A percentile compares a stretch with the other conserved stretches of the same genome.
These are phyloP conservation scores for Dillenia suffruticosa DNA, from an alignment of 164 flowering plant genomes.

Conservation along the genomic window DNA sequence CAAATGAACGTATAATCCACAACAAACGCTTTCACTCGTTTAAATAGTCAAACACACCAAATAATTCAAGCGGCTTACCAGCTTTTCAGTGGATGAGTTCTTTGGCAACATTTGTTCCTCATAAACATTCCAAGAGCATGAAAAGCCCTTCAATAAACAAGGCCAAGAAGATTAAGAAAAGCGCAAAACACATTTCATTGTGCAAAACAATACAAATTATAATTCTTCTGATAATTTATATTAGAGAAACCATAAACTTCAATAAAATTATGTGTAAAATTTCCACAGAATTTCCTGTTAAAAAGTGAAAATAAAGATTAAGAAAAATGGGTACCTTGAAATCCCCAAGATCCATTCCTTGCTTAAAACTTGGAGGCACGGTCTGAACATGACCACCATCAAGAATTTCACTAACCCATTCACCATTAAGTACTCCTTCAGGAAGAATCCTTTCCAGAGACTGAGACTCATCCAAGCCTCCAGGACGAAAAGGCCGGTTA, in stretches of 20 bases:
- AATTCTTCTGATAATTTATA: too few species aligned
- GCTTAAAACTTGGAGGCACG: constrained; percentile 69
- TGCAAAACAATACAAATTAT: too few species aligned
- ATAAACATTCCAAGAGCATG: constrained; percentile 59
- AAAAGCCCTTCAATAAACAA: constrained; percentile 39
- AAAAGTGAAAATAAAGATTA: not conserved
- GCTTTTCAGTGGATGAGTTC: constrained; percentile 34
- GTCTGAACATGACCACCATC: constrained; percentile 66
- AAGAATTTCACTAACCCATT: constrained; percentile 77
- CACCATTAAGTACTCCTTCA: constrained; percentile 67
- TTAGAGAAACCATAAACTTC: not conserved
- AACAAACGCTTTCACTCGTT: too few species aligned
- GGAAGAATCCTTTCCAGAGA: constrained; percentile 57
- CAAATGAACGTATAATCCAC: too few species aligned
- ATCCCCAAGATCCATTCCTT: constrained; percentile 76
- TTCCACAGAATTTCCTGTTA: not conserved
- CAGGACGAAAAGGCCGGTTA: constrained; percentile 93
- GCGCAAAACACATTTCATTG: too few species aligned
- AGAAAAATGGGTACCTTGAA: constrained; percentile 47
- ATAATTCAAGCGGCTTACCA: constrained; percentile 36
- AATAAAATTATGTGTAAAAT: not conserved
- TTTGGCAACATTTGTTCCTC: constrained; percentile 25
- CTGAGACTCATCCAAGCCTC: constrained; percentile 76
- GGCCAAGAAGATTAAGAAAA: not conserved
- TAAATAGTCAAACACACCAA: too few species aligned